Evolutionary conservation across 768 basidiomycete genomes (phyloP).

Genomic region (Leccinum aurantiacum): DNA sequence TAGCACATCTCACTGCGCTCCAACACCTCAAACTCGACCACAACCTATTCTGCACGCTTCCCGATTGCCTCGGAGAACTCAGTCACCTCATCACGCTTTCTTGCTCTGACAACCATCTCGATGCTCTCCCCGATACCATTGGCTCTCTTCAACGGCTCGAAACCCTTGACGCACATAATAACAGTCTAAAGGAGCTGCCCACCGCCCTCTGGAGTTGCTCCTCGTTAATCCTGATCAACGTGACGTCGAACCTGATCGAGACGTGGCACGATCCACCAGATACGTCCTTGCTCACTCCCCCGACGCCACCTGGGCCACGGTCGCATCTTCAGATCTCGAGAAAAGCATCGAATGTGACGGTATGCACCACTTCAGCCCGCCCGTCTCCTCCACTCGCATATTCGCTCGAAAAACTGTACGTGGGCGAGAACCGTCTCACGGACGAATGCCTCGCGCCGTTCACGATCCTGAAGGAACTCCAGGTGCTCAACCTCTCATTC

Average conservation of each 20-base stretch:
- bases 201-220: conserved; percentile 81
- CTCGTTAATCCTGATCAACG: conserved; percentile 70
- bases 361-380: conserved; percentile 31
- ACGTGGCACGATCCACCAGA: conserved; percentile 67
- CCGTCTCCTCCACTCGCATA: conserved; percentile 59
- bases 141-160: conserved; percentile 75
- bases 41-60: conserved; percentile 82
- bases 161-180: conserved; percentile 85
- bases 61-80: conserved; percentile 80
- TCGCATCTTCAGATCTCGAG: conserved; percentile 25
- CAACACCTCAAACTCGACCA: conserved; percentile 74
- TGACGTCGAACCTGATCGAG: conserved; percentile 82
- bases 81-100: conserved; percentile 68
- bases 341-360: conserved; percentile 36
- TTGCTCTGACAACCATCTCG: conserved; percentile 89
- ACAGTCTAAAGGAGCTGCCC: conserved; percentile 78
- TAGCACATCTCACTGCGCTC: conserved; percentile 73
- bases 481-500: conserved; percentile 88
- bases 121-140: conserved; percentile 70
- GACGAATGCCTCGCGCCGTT: conserved; percentile 78
- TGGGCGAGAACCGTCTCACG: conserved; percentile 86
- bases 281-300: conserved; percentile 27
- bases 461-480: conserved; percentile 73
- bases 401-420: conserved; percentile 74
- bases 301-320: conserved; percentile 11